Evolutionary conservation across 2,329 filamentous ascomycete species (phyloP).

Genomic region (Paecilomyces niveus): DNA sequence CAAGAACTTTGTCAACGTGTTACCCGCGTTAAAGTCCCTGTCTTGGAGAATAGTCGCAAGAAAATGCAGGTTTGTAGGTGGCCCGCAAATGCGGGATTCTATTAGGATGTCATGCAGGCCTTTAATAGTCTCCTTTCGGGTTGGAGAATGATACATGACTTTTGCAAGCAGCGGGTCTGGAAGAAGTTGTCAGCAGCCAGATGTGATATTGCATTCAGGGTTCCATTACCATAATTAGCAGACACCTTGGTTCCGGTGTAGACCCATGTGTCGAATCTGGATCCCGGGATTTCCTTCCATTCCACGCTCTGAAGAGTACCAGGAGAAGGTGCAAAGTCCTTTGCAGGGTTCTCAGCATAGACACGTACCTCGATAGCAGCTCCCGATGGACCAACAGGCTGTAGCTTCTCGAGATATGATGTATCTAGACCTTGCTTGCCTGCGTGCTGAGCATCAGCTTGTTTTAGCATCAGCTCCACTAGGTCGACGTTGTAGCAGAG

Average conservation of each 20-base stretch:
- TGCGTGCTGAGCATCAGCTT: conserved; percentile 45
- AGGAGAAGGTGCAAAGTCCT: conserved; percentile 52
- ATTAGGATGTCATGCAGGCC: conserved; percentile 39
- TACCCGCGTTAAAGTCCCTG: conserved; percentile 40
- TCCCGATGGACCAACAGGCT: conserved; percentile 38
- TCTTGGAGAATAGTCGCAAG: conserved; percentile 44
- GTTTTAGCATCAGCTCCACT: conserved; percentile 50
- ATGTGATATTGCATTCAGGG: conserved; percentile 7
- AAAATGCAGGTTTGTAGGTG: conserved; percentile 53
- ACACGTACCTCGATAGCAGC: conserved; percentile 48
- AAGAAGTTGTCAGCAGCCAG: background rate
- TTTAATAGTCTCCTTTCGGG: conserved; percentile 36
- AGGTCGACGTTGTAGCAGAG: conserved; percentile 49
- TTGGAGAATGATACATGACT: conserved; percentile 48
- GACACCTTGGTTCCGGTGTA: conserved; percentile 51
- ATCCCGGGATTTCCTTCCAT: conserved; percentile 44
- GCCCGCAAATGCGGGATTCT: conserved; percentile 44
- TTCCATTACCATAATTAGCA: conserved; percentile 46
- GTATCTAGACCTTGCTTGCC: conserved; percentile 40
- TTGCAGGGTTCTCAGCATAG: conserved; percentile 53
- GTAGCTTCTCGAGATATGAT: conserved; percentile 35
- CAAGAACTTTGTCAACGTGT: conserved; percentile 53
- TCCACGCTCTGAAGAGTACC: conserved; percentile 52
- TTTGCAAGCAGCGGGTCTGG: conserved; percentile 51
- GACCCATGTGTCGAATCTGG: conserved; percentile 59